Conservation (phyloP, 768 basidiomycete genomes). For the Amanita phalloides region DNA sequence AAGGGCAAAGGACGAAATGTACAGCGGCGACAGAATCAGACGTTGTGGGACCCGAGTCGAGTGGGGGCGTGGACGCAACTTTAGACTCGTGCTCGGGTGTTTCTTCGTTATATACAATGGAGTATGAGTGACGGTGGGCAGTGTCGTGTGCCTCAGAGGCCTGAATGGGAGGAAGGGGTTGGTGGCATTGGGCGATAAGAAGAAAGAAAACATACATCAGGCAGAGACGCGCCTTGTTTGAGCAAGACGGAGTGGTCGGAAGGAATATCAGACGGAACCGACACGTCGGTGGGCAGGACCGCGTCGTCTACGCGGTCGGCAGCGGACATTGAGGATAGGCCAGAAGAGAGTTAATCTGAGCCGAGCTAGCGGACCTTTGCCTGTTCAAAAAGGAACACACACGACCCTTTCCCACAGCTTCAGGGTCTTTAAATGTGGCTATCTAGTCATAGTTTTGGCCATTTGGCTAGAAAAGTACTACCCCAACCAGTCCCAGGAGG, state of each 20-base stretch:
- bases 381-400: conserved; percentile 5
- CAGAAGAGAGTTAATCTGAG: not conserved
- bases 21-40: not conserved
- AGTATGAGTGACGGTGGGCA: not conserved
- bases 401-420: conserved; percentile 2
- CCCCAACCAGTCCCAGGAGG: conserved; percentile 40
- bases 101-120: not conserved
- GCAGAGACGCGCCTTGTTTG: conserved; percentile 2
- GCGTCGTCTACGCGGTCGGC: conserved; percentile 1
- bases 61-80: not conserved
- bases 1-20: not conserved
- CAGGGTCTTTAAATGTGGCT: not conserved
- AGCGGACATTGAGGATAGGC: conserved; percentile 8
- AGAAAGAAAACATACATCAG: not conserved
- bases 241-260: not conserved
- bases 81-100: not conserved
- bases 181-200: not conserved
- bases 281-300: conserved; percentile 5
- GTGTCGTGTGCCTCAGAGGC: not conserved
- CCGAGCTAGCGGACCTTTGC: not conserved
- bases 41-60: not conserved
- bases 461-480: conserved; percentile 29
- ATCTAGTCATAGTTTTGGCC: not conserved
- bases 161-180: not conserved
- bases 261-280: not conserved